Evolutionary conservation across 1,139 yeast species (phyloP).

Genomic region (Hansenula sp.): DNA sequence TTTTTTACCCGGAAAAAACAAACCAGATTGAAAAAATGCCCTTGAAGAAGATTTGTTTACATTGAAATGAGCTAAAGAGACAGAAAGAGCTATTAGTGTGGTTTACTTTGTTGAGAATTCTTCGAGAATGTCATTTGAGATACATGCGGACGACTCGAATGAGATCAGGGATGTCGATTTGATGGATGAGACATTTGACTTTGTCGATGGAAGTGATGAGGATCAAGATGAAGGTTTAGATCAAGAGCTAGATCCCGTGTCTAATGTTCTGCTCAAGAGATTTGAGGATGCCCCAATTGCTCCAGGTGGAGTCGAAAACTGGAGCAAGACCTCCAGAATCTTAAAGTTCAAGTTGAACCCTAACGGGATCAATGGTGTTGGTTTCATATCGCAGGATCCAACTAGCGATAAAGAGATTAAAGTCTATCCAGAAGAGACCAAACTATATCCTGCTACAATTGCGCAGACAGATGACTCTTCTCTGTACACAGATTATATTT

Average conservation of each 20-base stretch:
- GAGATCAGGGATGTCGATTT: slow-evolving; percentile 9
- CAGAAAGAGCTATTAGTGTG: too few relatives aligned
- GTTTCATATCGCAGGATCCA: slow-evolving; percentile 33
- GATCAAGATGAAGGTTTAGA: slow-evolving; percentile 19
- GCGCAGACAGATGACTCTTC: slow-evolving; percentile 33
- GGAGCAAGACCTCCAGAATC: slow-evolving; percentile 28
- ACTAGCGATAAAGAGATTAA: slow-evolving; percentile 19
- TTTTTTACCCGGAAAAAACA: background rate
- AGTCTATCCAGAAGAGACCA: slow-evolving; percentile 24
- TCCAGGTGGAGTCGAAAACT: slow-evolving; percentile 22
- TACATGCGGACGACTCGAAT: background rate
- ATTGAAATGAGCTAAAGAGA: too few relatives aligned
- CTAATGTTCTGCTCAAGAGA: slow-evolving; percentile 33
- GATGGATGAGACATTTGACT: slow-evolving; percentile 15
- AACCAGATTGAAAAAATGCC: too few relatives aligned
- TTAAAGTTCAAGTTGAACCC: slow-evolving; percentile 39
- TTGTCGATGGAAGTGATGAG: slow-evolving; percentile 12
- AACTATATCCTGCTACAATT: slow-evolving; percentile 34
- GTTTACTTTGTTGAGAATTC: background rate
- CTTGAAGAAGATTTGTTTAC: too few relatives aligned
- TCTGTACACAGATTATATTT: slow-evolving; percentile 33
- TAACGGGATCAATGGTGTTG: slow-evolving; percentile 33
- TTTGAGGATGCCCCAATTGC: slow-evolving; percentile 33
- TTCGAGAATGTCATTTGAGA: background rate
- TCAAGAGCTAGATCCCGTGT: slow-evolving; percentile 31